A percentile compares a stretch with the other conserved stretches of the same genome.
phyloP scores from a whole-genome alignment of 345 rosid genomes.

The Citrus reticulata region DNA sequence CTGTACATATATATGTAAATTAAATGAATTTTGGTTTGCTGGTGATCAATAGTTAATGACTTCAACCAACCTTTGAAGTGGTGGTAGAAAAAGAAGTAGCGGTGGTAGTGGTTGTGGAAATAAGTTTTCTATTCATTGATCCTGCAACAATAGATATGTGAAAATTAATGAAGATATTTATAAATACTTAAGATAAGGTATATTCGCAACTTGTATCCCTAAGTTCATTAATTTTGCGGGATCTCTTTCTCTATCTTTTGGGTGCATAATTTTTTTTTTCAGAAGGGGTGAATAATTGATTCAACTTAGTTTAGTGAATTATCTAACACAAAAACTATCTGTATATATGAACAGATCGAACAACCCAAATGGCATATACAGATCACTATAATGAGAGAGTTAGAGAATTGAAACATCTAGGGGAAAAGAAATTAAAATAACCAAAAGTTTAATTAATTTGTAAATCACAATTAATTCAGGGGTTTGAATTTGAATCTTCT shows the following conservation, averaged over 20 bases:
- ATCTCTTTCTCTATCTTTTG: not conserved
- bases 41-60: not conserved
- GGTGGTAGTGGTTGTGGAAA: slow-evolving; percentile 13
- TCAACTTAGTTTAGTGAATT: not conserved
- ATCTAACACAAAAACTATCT: not conserved
- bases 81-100: slow-evolving; percentile 11
- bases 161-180: not conserved
- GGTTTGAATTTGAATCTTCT: not conserved
- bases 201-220: not conserved
- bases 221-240: not conserved
- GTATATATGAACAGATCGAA: no score
- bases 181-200: slow-evolving; percentile 2
- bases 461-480: not conserved
- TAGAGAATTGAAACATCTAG: not conserved
- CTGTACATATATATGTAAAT: no score
- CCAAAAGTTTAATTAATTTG: no score
- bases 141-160: slow-evolving; percentile 20
- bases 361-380: no score
- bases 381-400: no score
- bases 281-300: not conserved
- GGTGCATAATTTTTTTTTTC: not conserved
- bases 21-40: not conserved
- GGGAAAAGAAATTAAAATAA: not conserved
- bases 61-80: slow-evolving; percentile 26
- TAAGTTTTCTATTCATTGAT: slow-evolving; percentile 31